Evolutionary conservation across 2,329 filamentous ascomycete genomes (phyloP).

Genomic region (Hypoxylon sp.): DNA sequence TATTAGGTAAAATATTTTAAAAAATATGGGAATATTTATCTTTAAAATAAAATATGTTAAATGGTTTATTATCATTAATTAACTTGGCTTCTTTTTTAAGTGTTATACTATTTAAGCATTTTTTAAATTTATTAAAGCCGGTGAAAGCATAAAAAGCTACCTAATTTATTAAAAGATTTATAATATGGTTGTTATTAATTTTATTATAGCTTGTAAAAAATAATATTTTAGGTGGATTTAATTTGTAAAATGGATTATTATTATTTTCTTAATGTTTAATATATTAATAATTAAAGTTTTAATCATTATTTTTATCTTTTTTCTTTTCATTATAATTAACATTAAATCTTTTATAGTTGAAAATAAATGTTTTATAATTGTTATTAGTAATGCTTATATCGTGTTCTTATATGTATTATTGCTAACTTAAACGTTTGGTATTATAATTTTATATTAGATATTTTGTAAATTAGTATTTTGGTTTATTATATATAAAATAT

Average conservation of each 20-base stretch:
- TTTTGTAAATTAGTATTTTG: slow-evolving; percentile 14
- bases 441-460: neutral
- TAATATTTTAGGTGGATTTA: neutral
- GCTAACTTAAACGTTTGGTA: neutral
- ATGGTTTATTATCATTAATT: neutral
- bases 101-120: neutral
- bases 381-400: neutral
- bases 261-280: slow-evolving; percentile 7
- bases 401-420: slow-evolving; percentile 3
- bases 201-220: neutral
- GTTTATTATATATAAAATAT: slow-evolving; percentile 2
- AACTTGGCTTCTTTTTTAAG: neutral
- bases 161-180: slow-evolving; percentile 1
- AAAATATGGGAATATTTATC: neutral
- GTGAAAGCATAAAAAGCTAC: neutral
- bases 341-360: slow-evolving; percentile 8
- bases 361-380: neutral
- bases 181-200: slow-evolving; percentile 5
- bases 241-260: neutral
- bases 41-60: slow-evolving; percentile 8
- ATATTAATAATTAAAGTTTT: neutral
- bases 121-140: neutral
- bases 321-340: neutral
- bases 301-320: slow-evolving; percentile 1
- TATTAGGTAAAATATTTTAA: slow-evolving; percentile 1